These are phyloP conservation scores for Phalaenopsis aphrodite DNA, from an alignment of 106 monocot species.

Conservation along the genomic window DNA sequence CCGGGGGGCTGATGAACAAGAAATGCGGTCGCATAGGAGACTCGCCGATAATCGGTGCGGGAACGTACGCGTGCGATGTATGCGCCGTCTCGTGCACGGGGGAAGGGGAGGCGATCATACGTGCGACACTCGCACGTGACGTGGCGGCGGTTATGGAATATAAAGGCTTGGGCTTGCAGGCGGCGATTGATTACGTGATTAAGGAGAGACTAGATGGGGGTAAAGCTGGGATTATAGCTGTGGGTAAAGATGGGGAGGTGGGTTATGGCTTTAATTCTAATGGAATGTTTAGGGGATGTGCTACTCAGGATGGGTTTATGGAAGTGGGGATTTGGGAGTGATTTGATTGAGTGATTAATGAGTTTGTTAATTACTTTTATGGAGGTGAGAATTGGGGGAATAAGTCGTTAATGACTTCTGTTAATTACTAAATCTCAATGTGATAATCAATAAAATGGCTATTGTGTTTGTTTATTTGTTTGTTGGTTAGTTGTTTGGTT, in stretches of 20 bases:
- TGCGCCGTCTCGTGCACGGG: slow-evolving; percentile 94
- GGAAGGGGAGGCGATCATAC: slow-evolving; percentile 87
- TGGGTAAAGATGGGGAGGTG: slow-evolving; percentile 63
- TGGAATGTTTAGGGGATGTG: slow-evolving; percentile 86
- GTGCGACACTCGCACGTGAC: slow-evolving; percentile 78
- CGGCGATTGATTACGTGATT: slow-evolving; percentile 60
- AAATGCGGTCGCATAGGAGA: slow-evolving; percentile 83
- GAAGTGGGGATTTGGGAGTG: slow-evolving; percentile 77
- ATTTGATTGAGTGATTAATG: not conserved
- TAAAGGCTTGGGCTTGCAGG: slow-evolving; percentile 56
- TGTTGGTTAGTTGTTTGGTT: too few species aligned
- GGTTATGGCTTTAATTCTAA: slow-evolving; percentile 71
- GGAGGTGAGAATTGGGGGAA: too few species aligned
- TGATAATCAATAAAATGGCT: too few species aligned
- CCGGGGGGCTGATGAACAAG: slow-evolving; percentile 98
- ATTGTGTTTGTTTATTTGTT: too few species aligned
- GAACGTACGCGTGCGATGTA: slow-evolving; percentile 73
- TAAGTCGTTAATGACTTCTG: too few species aligned
- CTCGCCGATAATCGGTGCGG: slow-evolving; percentile 82
- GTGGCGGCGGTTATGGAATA: slow-evolving; percentile 98
- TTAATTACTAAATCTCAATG: too few species aligned
- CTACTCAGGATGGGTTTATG: slow-evolving; percentile 78
- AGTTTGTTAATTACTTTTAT: not conserved
- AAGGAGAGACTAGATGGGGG: slow-evolving; percentile 77
- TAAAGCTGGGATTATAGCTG: slow-evolving; percentile 80